A percentile compares a stretch with the other conserved stretches of the same genome.
phyloP scores from a whole-genome alignment of 345 rosid genomes.

The thale cress (Arabidopsis thaliana) region DNA sequence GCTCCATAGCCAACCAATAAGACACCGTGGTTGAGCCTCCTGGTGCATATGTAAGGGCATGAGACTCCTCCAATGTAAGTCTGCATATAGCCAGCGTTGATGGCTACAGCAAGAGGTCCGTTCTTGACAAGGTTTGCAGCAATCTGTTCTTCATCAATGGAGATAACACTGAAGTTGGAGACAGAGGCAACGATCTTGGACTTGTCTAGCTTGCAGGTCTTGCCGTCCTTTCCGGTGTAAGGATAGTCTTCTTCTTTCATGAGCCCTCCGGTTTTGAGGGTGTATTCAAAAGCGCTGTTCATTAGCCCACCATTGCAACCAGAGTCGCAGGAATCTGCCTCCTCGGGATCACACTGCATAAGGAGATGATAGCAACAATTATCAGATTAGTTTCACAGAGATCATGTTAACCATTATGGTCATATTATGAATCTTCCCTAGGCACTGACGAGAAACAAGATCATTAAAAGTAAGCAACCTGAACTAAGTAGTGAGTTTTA shows the following conservation, averaged over 20 bases:
- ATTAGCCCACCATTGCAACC: conserved; percentile 94
- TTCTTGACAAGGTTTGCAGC: conserved; percentile 91
- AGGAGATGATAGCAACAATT: background rate
- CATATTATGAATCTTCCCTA: background rate
- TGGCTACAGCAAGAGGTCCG: conserved; percentile 88
- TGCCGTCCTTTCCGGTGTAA: conserved; percentile 73
- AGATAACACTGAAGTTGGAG: conserved; percentile 86
- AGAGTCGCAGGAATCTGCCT: conserved; percentile 74
- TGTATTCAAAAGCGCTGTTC: conserved; percentile 89
- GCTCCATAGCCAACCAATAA: conserved; percentile 87
- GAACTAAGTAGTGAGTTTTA: background rate
- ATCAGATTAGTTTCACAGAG: background rate
- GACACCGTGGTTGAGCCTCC: conserved; percentile 84
- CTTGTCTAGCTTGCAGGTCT: conserved; percentile 80
- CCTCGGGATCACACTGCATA: conserved; percentile 91
- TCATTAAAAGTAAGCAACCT: background rate
- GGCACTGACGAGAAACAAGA: background rate
- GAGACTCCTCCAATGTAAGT: conserved; percentile 91
- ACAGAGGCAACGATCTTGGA: conserved; percentile 78
- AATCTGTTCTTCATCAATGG: conserved; percentile 86
- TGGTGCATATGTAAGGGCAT: conserved; percentile 84
- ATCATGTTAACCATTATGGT: background rate
- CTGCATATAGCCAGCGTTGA: conserved; percentile 91
- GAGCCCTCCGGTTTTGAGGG: conserved; percentile 89
- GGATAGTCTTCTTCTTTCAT: conserved; percentile 92